Base-by-base conservation (phyloP, 2,329 filamentous ascomycete genomes). In the Beauveria sp. region DNA sequence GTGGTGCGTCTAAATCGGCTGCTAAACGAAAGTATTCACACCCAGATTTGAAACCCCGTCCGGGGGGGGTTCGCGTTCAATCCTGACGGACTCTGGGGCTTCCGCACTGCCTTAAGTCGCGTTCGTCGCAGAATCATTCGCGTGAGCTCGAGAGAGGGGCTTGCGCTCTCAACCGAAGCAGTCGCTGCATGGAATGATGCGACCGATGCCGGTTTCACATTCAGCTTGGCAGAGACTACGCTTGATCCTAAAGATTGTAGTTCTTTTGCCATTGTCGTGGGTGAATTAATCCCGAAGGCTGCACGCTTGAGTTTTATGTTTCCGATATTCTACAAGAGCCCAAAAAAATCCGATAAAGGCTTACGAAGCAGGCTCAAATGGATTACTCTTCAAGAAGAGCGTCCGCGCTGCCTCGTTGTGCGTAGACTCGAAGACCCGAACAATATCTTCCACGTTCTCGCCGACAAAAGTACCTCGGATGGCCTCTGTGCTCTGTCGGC, bases 151-250 rank as follows among this genome's bases (percentile, higher is more conserved):
- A 12, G 18, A 0, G 37, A 2, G n/a, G 14, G 16, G 7, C 16
- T 7, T 16, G 9, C 28, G 4, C n/a, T 30, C 18, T 1, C 4
- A 40, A 2, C 7, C 26, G 2, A 16, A 10, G 0, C 0, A 2
- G 26, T 52, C 9, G 28, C 2, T 14, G 1, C 2, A 22, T 52
- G 50, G 50, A 40, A 37, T 0, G 26, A 52, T 20, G 0, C 4
- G 9, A 40, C 20, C 0, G 30, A 3, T 24, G 50, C 50, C n/a
- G 28, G 48, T 1, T 2, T 12, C 28, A 52, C 12, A 5, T 52
- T 30, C 18, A 10, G 30, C 20, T 12, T 22, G n/a, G n/a, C 3
- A 26, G 50, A 40, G 30, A 52, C 28, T 9, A 14, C 16, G 5
- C n/a, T 52, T 10, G 12, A 12, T 14, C 10, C n/a, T 18, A 2